Base-by-base conservation (phyloP, 192 early-diverging fungal genomes). In the Rhizophagus clarus region DNA sequence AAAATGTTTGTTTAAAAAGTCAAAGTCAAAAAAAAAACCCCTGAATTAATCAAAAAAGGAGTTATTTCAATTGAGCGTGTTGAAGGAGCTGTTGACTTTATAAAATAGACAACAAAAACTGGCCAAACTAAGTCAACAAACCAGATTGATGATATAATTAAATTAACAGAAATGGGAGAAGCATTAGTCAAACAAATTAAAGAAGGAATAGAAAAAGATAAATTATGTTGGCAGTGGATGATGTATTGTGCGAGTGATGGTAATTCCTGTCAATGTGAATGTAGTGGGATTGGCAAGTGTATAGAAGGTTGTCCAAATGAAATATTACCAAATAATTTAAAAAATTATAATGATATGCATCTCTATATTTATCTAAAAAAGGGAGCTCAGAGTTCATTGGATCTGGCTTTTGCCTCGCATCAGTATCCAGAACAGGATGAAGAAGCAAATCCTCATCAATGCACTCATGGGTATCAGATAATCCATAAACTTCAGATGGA, bases 301-400 rank as follows among this genome's bases (percentile, higher is more conserved):
- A 61, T 28, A 11, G 26, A 42, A 56, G 51, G 28, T 49, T 51
- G 51, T 31, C 17, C 20, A 31, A 74, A 74, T 51, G 28, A 5
- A 17, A 61, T 31, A n/a, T 29, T 74, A 60, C 51, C 47, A 12
- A 74, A 74, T 26, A 74, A 74, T 60, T 4, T 74, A 32, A 70
- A 70, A 70, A 70, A 42, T 70, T n/a, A n/a, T 37, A 45, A 34
- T 31, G 51, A 74, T 26, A 49, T 29, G 32, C 4, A 34, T 3
- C 4, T 34, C 4, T 34, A 34, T 34, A 34, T 34, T 34, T 34
- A 34, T 34, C 32, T 34, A 34, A 34, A 4, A 34, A 34, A 34
- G 32, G 32, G 32, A 34, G 32, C 4, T 34, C 32, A 34, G 32
- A 4, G 1, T 34, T 34, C 32, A 34, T 34, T 34, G 32, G 32